A percentile compares a stretch with the other conserved stretches of the same genome.
Conservation (phyloP, 495 filamentous ascomycete genomes). For the Penicillium riverlandense region DNA sequence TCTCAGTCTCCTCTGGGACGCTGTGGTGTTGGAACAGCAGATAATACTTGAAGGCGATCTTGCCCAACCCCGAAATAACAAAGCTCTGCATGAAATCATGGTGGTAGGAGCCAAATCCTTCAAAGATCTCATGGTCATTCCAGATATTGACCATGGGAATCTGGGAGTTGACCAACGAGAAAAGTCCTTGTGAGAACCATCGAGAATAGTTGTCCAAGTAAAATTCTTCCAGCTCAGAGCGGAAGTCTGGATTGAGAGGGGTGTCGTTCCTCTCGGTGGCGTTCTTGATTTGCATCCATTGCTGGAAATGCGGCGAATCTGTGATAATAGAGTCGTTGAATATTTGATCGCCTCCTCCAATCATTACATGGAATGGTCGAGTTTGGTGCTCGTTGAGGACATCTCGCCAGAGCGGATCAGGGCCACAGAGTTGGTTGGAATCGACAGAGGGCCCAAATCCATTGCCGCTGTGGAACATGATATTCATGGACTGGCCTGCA, state of each 20-base stretch:
- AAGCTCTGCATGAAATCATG: constrained; percentile 86
- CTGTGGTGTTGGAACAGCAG: constrained; percentile 97
- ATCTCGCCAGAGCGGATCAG: constrained; percentile 95
- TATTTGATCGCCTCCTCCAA: constrained; percentile 94
- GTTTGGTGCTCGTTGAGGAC: constrained; percentile 89
- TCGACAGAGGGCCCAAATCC: constrained; percentile 83
- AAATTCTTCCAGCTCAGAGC: constrained; percentile 76
- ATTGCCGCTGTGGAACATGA: constrained; percentile 98
- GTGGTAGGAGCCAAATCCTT: constrained; percentile 91
- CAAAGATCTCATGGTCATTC: constrained; percentile 97
- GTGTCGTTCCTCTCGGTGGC: constrained; percentile 67
- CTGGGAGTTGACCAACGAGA: constrained; percentile 83
- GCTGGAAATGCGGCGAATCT: constrained; percentile 64
- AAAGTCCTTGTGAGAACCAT: constrained; percentile 96
- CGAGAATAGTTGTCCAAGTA: constrained; percentile 78
- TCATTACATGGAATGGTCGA: constrained; percentile 95
- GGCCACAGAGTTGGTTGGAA: constrained; percentile 71
- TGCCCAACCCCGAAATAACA: constrained; percentile 83
- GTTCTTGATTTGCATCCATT: constrained; percentile 80
- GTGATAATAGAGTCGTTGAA: constrained; percentile 83
- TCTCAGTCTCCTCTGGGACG: constrained; percentile 65
- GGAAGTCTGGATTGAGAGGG: constrained; percentile 67
- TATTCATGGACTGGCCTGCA: constrained; percentile 83
- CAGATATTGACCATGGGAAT: constrained; percentile 98
- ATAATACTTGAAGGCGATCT: constrained; percentile 95